Evolutionary conservation across 805 yeast species (phyloP).

Genomic region (Pichia heedii): DNA sequence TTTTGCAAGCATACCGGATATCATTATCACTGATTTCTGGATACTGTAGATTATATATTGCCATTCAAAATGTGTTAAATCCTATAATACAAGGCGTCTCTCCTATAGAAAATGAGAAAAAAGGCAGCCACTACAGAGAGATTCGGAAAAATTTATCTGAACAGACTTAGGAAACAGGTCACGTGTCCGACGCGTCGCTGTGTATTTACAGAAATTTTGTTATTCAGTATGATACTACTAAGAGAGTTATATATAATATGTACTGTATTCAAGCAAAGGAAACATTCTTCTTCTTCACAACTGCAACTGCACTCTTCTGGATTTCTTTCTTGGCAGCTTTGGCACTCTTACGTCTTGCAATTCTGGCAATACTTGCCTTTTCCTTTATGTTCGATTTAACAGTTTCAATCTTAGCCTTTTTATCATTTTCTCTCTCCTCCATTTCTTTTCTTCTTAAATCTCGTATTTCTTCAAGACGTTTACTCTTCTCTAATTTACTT

Average conservation of each 20-base stretch:
- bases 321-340: constrained; percentile 23
- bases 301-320: constrained; percentile 16
- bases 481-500: constrained; percentile 82
- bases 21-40: too few species aligned
- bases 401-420: constrained; percentile 58
- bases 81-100: too few species aligned
- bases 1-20: too few species aligned
- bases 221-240: too few species aligned
- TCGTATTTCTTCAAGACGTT: constrained; percentile 82
- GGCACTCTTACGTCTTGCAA: constrained; percentile 53
- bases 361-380: constrained; percentile 63
- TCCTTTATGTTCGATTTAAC: constrained; percentile 71
- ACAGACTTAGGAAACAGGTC: too few species aligned
- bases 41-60: too few species aligned
- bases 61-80: too few species aligned
- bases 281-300: constrained; percentile 35
- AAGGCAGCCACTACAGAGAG: too few species aligned
- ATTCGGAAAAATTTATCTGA: too few species aligned
- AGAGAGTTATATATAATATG: too few species aligned
- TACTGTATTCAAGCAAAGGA: constrained; percentile 34
- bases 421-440: constrained; percentile 70
- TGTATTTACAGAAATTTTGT: not conserved
- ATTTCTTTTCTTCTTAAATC: constrained; percentile 80
- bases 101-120: too few species aligned
- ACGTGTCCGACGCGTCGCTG: too few species aligned